A percentile compares a stretch with the other conserved stretches of the same genome.
phyloP scores from a whole-genome alignment of 257 asterid genomes.

The Eucommia ulmoides region DNA sequence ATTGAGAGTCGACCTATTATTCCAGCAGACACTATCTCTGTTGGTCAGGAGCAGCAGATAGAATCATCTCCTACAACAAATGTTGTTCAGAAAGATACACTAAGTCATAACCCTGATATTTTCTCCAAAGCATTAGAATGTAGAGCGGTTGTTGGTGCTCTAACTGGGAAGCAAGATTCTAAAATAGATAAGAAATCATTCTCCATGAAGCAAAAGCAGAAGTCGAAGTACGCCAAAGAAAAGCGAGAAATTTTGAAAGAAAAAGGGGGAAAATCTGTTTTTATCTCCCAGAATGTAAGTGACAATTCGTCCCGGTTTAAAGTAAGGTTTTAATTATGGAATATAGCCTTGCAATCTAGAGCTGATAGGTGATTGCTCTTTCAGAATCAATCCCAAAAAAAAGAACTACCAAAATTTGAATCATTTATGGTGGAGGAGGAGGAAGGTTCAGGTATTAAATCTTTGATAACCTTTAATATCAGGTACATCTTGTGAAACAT shows the following conservation, averaged over 20 bases:
- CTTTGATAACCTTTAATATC: slow-evolving; percentile 8
- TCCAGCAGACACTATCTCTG: slow-evolving; percentile 6
- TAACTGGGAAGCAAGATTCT: slow-evolving; percentile 14
- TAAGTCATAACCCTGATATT: slow-evolving; percentile 6
- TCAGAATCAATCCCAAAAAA: slow-evolving; percentile 36
- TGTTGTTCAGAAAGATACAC: slow-evolving; percentile 16
- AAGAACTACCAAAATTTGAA: slow-evolving; percentile 54
- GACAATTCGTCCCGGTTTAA: slow-evolving; percentile 9
- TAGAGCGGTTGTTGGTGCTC: slow-evolving; percentile 10
- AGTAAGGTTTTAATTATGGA: background rate
- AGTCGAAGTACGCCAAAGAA: slow-evolving; percentile 16
- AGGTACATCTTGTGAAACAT: too few species aligned
- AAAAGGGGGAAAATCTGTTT: slow-evolving; percentile 19
- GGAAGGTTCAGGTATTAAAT: slow-evolving; percentile 82
- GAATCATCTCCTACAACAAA: slow-evolving; percentile 15
- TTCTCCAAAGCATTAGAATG: slow-evolving; percentile 18
- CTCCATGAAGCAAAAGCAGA: slow-evolving; percentile 20
- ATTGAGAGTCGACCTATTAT: slow-evolving; percentile 9
- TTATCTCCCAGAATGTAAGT: slow-evolving; percentile 32
- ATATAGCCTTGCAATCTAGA: slow-evolving; percentile 5
- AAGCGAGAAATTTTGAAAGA: slow-evolving; percentile 19
- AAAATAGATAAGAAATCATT: slow-evolving; percentile 22
- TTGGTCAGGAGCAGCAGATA: slow-evolving; percentile 12
- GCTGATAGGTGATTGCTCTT: slow-evolving; percentile 16
- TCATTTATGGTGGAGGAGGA: slow-evolving; percentile 61